Evolutionary conservation across 345 rosid species (phyloP).

Genomic region (Rhodamnia argentea): DNA sequence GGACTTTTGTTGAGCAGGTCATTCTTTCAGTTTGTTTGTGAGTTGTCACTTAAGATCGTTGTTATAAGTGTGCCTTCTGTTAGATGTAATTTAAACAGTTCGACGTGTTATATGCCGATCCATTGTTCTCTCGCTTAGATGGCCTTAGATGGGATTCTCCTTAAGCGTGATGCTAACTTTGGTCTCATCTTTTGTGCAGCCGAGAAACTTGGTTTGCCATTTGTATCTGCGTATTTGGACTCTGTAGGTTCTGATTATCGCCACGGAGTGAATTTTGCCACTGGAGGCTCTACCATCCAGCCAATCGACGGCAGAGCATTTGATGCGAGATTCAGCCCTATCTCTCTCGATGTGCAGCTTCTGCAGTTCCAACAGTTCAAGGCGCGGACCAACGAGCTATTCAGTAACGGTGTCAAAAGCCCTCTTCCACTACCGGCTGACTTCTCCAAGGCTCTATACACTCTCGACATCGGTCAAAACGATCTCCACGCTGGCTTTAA

Average conservation of each 20-base stretch:
- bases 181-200: constrained; percentile 27
- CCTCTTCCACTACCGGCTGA: constrained; percentile 69
- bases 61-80: not conserved
- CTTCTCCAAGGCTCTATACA: constrained; percentile 73
- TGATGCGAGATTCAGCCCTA: constrained; percentile 78
- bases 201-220: constrained; percentile 57
- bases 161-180: not conserved
- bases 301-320: constrained; percentile 71
- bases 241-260: constrained; percentile 69
- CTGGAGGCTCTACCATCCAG: constrained; percentile 87
- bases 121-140: not conserved
- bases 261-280: constrained; percentile 88
- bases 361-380: constrained; percentile 67
- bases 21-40: not conserved
- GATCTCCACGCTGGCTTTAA: constrained; percentile 73
- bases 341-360: constrained; percentile 81
- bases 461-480: constrained; percentile 89
- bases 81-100: not conserved
- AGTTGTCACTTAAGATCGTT: not conserved
- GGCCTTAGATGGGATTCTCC: not conserved
- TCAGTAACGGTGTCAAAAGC: constrained; percentile 25
- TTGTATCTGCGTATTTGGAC: constrained; percentile 79
- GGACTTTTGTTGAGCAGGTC: not conserved
- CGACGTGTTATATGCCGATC: not conserved
- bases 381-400: constrained; percentile 38